phyloP scores from a whole-genome alignment of 371 early-diverging fungal species.

The Apophysomyces variabilis region DNA sequence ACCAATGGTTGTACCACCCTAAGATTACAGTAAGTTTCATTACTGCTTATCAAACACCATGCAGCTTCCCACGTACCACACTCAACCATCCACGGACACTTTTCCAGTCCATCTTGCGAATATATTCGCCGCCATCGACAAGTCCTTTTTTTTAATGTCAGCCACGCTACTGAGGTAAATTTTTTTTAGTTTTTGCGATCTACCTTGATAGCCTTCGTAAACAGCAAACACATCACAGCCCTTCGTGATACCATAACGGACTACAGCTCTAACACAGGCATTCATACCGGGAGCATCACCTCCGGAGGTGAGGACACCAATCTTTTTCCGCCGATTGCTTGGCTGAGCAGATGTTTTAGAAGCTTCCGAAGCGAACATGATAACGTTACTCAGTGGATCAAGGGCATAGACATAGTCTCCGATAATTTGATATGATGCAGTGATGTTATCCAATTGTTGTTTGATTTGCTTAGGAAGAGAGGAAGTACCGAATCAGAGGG shows the following conservation, averaged over 20 bases:
- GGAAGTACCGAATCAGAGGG: background rate
- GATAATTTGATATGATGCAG: constrained; percentile 21
- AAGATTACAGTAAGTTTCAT: constrained; percentile 5
- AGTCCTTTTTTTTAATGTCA: constrained; percentile 63
- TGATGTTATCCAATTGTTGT: constrained; percentile 24
- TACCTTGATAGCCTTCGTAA: constrained; percentile 97
- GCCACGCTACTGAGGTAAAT: background rate
- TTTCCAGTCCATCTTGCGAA: constrained; percentile 86
- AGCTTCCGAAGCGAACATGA: constrained; percentile 58
- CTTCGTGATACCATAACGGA: constrained; percentile 87
- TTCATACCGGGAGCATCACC: constrained; percentile 99
- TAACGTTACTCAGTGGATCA: constrained; percentile 80
- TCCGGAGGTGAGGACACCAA: constrained; percentile 97
- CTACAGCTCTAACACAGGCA: constrained; percentile 93
- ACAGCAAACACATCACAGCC: constrained; percentile 91
- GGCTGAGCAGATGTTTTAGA: background rate
- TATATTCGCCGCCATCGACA: constrained; percentile 91
- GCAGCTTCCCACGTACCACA: constrained; percentile 47
- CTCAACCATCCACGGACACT: constrained; percentile 87
- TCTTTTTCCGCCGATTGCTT: constrained; percentile 39
- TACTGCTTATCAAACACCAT: background rate
- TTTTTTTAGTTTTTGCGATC: constrained; percentile 12
- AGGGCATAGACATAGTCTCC: constrained; percentile 53
- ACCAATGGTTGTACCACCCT: constrained; percentile 97
- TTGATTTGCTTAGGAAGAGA: constrained; percentile 32